phyloP scores from a whole-genome alignment of 306 rosid species.

The Prunus armeniaca region DNA sequence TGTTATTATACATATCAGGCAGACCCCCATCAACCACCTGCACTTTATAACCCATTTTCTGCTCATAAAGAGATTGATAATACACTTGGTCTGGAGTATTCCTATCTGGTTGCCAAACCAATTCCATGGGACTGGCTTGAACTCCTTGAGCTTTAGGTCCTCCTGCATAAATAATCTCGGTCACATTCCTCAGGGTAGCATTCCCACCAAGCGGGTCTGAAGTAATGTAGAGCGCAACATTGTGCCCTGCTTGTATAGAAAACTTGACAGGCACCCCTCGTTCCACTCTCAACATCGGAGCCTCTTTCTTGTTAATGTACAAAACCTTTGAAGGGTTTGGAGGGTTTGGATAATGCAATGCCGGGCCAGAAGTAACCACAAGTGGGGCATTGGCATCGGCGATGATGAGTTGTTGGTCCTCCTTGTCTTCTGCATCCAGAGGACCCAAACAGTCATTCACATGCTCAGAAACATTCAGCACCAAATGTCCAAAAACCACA shows the following conservation, averaged over 20 bases:
- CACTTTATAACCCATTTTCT: slow-evolving; percentile 93
- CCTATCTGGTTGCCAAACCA: slow-evolving; percentile 79
- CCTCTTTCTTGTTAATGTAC: slow-evolving; percentile 85
- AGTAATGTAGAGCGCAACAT: slow-evolving; percentile 75
- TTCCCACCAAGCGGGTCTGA: slow-evolving; percentile 87
- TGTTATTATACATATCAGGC: slow-evolving; percentile 86
- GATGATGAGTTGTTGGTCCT: slow-evolving; percentile 73
- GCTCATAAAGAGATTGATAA: slow-evolving; percentile 68
- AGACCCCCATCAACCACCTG: slow-evolving; percentile 95
- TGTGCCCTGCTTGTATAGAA: slow-evolving; percentile 84
- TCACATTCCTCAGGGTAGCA: slow-evolving; percentile 70
- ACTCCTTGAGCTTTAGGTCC: slow-evolving; percentile 85
- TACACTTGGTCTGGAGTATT: slow-evolving; percentile 73
- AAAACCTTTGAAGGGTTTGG: slow-evolving; percentile 78
- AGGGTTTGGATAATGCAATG: slow-evolving; percentile 74
- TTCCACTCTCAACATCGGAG: slow-evolving; percentile 84
- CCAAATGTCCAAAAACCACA: slow-evolving; percentile 55
- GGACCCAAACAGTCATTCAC: slow-evolving; percentile 81
- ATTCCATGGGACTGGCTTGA: slow-evolving; percentile 73
- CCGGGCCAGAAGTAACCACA: slow-evolving; percentile 55
- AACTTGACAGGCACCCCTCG: slow-evolving; percentile 85
- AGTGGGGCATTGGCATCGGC: slow-evolving; percentile 75
- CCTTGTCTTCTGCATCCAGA: slow-evolving; percentile 72
- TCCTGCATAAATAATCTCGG: slow-evolving; percentile 79
- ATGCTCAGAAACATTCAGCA: slow-evolving; percentile 59